Evolutionary conservation across 345 rosid species (phyloP).

Genomic region (Salix udensis): DNA sequence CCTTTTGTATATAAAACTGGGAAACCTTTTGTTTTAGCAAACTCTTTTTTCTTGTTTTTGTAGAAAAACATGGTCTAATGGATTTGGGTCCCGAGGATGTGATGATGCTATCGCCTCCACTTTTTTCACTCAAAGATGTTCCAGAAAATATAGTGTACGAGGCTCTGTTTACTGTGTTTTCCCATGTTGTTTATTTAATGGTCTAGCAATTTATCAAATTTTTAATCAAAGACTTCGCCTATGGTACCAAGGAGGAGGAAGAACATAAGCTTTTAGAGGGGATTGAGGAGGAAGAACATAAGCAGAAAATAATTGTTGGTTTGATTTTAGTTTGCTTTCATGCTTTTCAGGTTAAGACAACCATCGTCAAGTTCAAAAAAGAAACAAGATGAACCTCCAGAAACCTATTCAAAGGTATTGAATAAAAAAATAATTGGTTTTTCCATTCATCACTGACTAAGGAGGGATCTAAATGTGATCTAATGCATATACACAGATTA

Average conservation of each 20-base stretch:
- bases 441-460: background rate
- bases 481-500: background rate
- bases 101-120: conserved; percentile 76
- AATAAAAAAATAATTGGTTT: background rate
- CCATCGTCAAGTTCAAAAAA: conserved; percentile 44
- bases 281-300: background rate
- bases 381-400: conserved; percentile 54
- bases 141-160: conserved; percentile 80
- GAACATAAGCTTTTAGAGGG: background rate
- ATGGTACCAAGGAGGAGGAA: background rate
- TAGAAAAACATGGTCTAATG: conserved; percentile 57
- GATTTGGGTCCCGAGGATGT: conserved; percentile 73
- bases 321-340: background rate
- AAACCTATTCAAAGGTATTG: conserved; percentile 51
- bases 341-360: conserved; percentile 58
- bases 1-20: background rate
- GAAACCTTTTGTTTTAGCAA: background rate
- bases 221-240: background rate
- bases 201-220: background rate
- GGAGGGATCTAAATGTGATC: background rate
- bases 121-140: conserved; percentile 73
- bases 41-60: background rate
- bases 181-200: background rate
- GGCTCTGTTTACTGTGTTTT: conserved; percentile 10
- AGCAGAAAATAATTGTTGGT: background rate